These are phyloP conservation scores for Stipa capillata DNA, from an alignment of 176 grass and related monocot species.

Conservation along the genomic window DNA sequence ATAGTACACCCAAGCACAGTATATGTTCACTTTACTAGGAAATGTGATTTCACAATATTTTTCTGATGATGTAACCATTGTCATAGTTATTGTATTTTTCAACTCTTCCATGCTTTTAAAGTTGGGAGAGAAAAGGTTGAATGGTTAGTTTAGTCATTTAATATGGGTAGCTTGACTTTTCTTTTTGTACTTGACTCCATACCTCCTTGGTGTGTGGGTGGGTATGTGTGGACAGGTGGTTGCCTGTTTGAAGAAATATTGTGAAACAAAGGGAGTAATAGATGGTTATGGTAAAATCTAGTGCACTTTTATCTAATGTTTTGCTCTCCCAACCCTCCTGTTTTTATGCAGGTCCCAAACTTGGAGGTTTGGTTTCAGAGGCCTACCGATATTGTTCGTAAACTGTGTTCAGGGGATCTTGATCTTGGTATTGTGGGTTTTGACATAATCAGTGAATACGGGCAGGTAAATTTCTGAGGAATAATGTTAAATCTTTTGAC, in stretches of 20 bases:
- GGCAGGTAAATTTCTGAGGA: slow-evolving; percentile 39
- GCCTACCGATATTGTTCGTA: slow-evolving; percentile 87
- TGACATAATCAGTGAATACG: slow-evolving; percentile 78
- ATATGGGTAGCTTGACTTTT: not conserved
- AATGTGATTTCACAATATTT: too few relatives aligned
- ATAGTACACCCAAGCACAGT: too few relatives aligned
- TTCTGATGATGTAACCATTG: not conserved
- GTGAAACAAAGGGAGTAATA: not conserved
- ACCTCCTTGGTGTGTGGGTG: not conserved
- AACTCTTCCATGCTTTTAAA: not conserved
- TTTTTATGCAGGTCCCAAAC: slow-evolving; percentile 59
- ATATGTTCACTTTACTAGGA: too few relatives aligned
- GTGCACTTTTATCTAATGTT: not conserved
- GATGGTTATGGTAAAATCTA: not conserved
- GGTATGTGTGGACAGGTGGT: too few relatives aligned
- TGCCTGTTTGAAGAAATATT: not conserved
- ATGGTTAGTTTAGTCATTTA: not conserved
- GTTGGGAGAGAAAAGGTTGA: not conserved
- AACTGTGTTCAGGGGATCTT: slow-evolving; percentile 78
- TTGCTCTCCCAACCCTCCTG: too few relatives aligned
- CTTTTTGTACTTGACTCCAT: not conserved
- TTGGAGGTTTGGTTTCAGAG: slow-evolving; percentile 98
- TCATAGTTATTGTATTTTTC: not conserved
- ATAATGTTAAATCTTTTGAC: not conserved
- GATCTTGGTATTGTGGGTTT: slow-evolving; percentile 90